phyloP scores from a whole-genome alignment of 768 basidiomycete genomes.

The Podaxis pistillaris region DNA sequence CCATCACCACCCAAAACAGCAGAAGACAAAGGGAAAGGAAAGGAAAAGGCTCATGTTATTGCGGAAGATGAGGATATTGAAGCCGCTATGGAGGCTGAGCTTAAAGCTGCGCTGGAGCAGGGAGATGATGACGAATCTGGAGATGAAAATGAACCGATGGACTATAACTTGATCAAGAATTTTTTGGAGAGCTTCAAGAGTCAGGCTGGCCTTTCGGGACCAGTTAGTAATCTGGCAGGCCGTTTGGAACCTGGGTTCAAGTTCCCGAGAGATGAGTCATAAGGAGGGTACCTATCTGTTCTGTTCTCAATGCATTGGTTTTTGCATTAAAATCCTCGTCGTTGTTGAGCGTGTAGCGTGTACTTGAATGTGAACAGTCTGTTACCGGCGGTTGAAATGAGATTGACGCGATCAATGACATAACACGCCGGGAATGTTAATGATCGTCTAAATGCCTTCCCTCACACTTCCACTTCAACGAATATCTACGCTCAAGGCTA shows the following conservation, averaged over 20 bases:
- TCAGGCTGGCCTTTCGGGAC: slow-evolving; percentile 87
- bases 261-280: slow-evolving; percentile 67
- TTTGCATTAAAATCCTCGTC: neutral
- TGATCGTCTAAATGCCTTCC: neutral
- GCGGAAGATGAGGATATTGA: slow-evolving; percentile 55
- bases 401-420: slow-evolving; percentile 8
- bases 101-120: slow-evolving; percentile 59
- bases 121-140: slow-evolving; percentile 53
- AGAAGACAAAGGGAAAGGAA: slow-evolving; percentile 35
- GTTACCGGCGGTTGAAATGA: neutral
- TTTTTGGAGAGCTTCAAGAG: slow-evolving; percentile 95
- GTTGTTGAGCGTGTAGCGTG: neutral
- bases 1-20: neutral
- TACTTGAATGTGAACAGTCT: neutral
- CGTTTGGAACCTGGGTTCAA: slow-evolving; percentile 74
- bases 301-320: neutral
- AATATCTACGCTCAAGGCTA: neutral
- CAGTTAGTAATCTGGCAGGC: slow-evolving; percentile 87
- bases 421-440: neutral
- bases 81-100: slow-evolving; percentile 86
- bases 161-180: slow-evolving; percentile 94
- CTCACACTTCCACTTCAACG: neutral
- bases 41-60: slow-evolving; percentile 38
- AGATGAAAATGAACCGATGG: slow-evolving; percentile 51
- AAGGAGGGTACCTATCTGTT: slow-evolving; percentile 9